These are phyloP conservation scores for Rhodomyrtus tomentosa DNA, from an alignment of 345 rosid genomes.

Conservation along the genomic window DNA sequence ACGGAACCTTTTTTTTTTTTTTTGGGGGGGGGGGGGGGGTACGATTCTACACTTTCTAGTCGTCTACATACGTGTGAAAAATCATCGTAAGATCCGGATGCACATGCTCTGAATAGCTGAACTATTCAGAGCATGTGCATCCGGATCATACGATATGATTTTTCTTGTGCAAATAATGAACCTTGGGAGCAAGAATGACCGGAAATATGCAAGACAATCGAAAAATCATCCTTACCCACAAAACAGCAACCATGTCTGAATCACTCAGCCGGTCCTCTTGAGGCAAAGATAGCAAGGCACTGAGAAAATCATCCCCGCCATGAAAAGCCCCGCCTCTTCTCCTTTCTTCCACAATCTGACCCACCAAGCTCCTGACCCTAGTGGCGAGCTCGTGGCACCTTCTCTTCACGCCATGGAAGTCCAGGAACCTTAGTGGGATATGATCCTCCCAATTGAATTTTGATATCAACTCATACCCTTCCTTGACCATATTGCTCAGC, in stretches of 20 bases:
- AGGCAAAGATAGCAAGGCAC: constrained; percentile 43
- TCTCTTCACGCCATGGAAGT: constrained; percentile 48
- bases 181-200: neutral
- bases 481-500: constrained; percentile 32
- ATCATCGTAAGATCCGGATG: no score
- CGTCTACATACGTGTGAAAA: neutral
- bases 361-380: constrained; percentile 27
- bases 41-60: neutral
- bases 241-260: constrained; percentile 37
- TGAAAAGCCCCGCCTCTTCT: neutral
- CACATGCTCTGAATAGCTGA: no score
- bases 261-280: constrained; percentile 36
- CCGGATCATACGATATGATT: neutral
- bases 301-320: constrained; percentile 30
- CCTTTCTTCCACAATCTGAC: constrained; percentile 27
- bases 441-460: constrained; percentile 46
- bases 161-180: neutral
- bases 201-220: neutral
- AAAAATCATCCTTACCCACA: constrained; percentile 37
- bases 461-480: constrained; percentile 41
- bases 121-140: neutral
- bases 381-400: constrained; percentile 32
- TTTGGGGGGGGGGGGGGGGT: no score
- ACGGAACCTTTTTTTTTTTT: neutral
- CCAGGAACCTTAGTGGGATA: constrained; percentile 38